Evolutionary conservation across 2,329 filamentous ascomycete species (phyloP), one percentile per base, ranked within the genome.

Genomic region (Fusarium mangiferae): DNA sequence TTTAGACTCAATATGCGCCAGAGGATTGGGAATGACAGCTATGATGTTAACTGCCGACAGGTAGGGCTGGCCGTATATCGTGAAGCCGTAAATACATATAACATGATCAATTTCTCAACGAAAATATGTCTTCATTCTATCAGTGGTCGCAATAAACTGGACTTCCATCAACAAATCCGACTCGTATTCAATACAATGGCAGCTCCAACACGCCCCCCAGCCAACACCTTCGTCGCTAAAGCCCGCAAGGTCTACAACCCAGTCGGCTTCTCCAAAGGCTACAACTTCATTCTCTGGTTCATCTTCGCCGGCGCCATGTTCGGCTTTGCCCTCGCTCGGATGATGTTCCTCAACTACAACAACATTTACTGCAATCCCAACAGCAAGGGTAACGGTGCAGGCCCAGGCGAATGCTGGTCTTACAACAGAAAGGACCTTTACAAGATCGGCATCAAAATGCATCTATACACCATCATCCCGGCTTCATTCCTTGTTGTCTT

Each of bases 251-350:
- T 87, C 22, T 87, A 87, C 77, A 80, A 82, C 38, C 81, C 84
- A 6, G 68, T 90, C n/a, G 89, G 89, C 45, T 91, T 91, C 81
- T 90, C 79, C 5, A 72, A 72, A 60, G 63, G 63, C n/a, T 72
- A 72, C 30, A 72, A 72, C 30, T 89, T 90, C 68, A 67, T 82
- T 42, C 81, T 91, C 4, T 91, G 85, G 78, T 81, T 85, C 70
- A 81, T 88, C 51, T 85, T 87, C 54, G 80, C 77, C 36, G 86
- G 86, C 1, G 82, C 82, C 11, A 80, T 75, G 28, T 44, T 70
- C 5, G 74, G 73, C 15, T 75, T 75, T 5, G 44, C 70, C 2
- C 61, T 75, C 7, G 59, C 73, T 3, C 67, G 67, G 4, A 63
- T 75, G 48, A 71, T 72, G 58, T 72, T 84, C 75, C 70, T 72